These are phyloP conservation scores for Chlorophyllum brunneum DNA, from an alignment of 768 basidiomycete species.

Conservation along the genomic window DNA sequence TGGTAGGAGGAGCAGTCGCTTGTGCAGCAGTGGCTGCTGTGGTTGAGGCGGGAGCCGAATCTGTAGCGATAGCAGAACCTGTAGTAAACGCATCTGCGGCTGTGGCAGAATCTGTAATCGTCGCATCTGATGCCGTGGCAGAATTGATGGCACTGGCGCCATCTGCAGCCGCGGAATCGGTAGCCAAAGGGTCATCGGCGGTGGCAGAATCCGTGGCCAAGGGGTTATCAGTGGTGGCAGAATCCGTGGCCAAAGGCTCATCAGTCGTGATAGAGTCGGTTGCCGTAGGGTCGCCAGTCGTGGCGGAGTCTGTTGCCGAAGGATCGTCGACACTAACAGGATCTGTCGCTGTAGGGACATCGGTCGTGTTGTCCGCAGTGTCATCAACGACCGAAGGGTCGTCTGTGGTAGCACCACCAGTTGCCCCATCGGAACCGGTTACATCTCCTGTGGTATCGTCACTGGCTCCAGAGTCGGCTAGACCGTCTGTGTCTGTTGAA, in stretches of 20 bases:
- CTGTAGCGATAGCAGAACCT: not conserved
- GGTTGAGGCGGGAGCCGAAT: not conserved
- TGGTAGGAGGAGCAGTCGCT: no score
- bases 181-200: not conserved
- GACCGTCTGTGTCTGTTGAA: no score
- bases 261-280: not conserved
- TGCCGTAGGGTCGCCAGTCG: not conserved
- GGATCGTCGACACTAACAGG: not conserved
- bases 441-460: no score
- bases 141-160: no score
- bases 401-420: not conserved
- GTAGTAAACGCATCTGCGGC: not conserved
- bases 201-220: not conserved
- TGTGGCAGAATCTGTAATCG: not conserved
- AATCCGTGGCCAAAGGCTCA: not conserved
- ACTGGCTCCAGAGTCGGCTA: no score
- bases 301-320: not conserved
- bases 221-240: not conserved
- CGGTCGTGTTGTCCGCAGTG: not conserved
- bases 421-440: not conserved
- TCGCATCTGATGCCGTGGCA: no score
- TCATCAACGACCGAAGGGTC: not conserved
- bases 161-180: not conserved
- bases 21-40: not conserved
- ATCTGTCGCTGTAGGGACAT: not conserved